Evolutionary conservation across 2,329 filamentous ascomycete genomes (phyloP).

Genomic region (Apiospora kogelbergensis): DNA sequence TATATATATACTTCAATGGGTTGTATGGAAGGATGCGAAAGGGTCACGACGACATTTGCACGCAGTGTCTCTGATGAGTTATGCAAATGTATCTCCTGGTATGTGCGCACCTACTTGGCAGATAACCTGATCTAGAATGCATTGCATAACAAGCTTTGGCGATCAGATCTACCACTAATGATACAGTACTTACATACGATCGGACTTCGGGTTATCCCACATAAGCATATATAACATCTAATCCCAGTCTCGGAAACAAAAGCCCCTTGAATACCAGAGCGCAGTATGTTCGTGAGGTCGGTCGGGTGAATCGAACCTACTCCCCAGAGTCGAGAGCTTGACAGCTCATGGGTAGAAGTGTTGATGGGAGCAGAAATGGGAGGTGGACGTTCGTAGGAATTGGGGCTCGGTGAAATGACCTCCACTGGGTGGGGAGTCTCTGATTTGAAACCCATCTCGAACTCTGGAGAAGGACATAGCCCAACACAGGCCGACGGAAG

Average conservation of each 20-base stretch:
- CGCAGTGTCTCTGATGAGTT: not conserved
- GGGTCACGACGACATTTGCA: not conserved
- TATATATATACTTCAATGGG: too few species aligned
- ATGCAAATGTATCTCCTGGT: not conserved
- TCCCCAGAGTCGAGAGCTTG: not conserved
- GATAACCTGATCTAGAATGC: not conserved
- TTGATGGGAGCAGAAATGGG: not conserved
- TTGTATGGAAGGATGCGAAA: not conserved
- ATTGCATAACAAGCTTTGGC: not conserved
- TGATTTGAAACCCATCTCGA: slow-evolving; percentile 7
- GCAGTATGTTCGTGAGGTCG: not conserved
- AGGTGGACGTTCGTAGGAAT: not conserved
- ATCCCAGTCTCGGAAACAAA: not conserved
- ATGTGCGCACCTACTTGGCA: not conserved
- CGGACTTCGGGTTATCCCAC: not conserved
- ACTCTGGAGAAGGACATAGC: slow-evolving; percentile 3
- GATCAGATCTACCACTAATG: slow-evolving; percentile 1
- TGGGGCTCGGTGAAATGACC: not conserved
- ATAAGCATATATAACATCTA: not conserved
- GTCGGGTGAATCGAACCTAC: not conserved
- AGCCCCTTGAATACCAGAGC: not conserved
- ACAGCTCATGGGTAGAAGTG: not conserved
- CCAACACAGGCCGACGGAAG: slow-evolving; percentile 1
- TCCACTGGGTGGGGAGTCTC: not conserved
- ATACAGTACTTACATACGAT: not conserved